phyloP scores from a whole-genome alignment of 768 basidiomycete species.

The Xerocomellus intermedius region DNA sequence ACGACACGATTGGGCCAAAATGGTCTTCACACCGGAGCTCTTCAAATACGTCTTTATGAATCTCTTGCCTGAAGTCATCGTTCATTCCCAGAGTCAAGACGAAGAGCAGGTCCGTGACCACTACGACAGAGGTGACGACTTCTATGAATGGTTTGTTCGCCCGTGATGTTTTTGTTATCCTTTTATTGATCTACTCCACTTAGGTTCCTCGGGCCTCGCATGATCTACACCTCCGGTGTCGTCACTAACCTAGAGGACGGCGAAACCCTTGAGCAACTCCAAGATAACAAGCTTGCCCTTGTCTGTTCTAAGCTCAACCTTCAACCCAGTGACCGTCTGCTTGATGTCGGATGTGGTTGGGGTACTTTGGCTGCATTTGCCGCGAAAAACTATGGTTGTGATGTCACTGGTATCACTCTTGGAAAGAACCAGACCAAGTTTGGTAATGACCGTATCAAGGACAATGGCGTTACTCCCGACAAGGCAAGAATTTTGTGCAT shows the following conservation, averaged over 20 bases:
- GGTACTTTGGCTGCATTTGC: conserved; percentile 94
- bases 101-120: conserved; percentile 94
- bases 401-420: conserved; percentile 94
- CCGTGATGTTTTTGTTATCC: neutral
- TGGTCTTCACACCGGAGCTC: conserved; percentile 85
- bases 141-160: conserved; percentile 69
- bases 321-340: conserved; percentile 76
- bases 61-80: conserved; percentile 90
- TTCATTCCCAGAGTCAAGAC: conserved; percentile 89
- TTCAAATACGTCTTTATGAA: conserved; percentile 91
- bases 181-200: neutral
- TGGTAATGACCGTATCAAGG: conserved; percentile 81
- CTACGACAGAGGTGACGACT: conserved; percentile 97
- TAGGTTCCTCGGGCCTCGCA: conserved; percentile 92
- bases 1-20: conserved; percentile 93
- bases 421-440: conserved; percentile 89
- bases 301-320: conserved; percentile 95
- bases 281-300: conserved; percentile 96
- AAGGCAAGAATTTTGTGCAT: conserved; percentile 89
- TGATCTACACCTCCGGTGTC: conserved; percentile 97
- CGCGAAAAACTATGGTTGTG: conserved; percentile 95
- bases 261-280: conserved; percentile 89
- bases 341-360: conserved; percentile 95
- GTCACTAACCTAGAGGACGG: conserved; percentile 64
- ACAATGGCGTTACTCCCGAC: conserved; percentile 69